A percentile compares a stretch with the other conserved stretches of the same genome.
Conservation (phyloP, 2,329 filamentous ascomycete genomes). For the Neobulgaria alba region DNA sequence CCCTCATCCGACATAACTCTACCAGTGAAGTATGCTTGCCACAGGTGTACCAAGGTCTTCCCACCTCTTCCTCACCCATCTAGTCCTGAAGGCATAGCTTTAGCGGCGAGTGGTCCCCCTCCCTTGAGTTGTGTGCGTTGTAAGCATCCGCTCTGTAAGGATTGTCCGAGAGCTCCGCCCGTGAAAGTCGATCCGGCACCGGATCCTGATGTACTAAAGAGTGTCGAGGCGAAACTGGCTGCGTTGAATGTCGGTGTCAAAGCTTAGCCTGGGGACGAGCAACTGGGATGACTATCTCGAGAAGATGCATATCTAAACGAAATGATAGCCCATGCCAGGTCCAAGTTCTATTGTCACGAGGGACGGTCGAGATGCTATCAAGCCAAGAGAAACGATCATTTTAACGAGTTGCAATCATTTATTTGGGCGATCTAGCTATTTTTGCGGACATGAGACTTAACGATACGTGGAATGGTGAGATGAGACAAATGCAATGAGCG, state of each 20-base stretch:
- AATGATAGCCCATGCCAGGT: too few species aligned
- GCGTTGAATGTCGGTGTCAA: too few species aligned
- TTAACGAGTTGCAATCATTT: too few species aligned
- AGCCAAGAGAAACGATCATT: too few species aligned
- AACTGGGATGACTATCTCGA: neutral
- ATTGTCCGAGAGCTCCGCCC: conserved; percentile 41
- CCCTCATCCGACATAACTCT: conserved; percentile 30
- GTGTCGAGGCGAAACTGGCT: conserved; percentile 47
- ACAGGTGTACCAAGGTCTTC: conserved; percentile 53
- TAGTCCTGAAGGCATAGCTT: conserved; percentile 9
- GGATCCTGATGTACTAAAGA: conserved; percentile 51
- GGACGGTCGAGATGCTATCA: too few species aligned
- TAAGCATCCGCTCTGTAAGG: conserved; percentile 48
- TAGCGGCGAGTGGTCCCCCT: conserved; percentile 3
- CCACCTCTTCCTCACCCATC: conserved; percentile 28
- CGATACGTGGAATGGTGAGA: too few species aligned
- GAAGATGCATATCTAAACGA: neutral
- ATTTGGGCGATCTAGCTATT: too few species aligned
- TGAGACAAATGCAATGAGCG: too few species aligned
- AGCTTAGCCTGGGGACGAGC: too few species aligned
- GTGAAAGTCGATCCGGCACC: conserved; percentile 51
- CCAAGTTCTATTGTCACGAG: too few species aligned
- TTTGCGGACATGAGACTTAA: too few species aligned
- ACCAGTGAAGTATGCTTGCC: conserved; percentile 47
- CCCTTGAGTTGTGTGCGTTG: conserved; percentile 49